Conservation (phyloP, 192 early-diverging fungal genomes). For the Lobosporangium transversale region DNA sequence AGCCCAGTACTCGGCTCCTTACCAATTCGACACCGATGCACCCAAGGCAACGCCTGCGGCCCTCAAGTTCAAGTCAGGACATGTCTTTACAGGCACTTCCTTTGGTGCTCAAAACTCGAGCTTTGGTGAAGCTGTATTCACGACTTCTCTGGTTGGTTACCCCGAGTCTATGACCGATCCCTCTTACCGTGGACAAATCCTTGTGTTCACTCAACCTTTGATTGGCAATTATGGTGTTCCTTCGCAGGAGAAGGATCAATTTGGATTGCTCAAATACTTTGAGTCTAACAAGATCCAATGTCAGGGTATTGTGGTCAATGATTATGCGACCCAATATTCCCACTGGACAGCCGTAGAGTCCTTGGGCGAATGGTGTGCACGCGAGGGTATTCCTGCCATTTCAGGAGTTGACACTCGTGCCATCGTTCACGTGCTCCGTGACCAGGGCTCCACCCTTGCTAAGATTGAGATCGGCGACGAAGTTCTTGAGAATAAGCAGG, state of each 20-base stretch:
- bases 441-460: slow-evolving; percentile 87
- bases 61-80: slow-evolving; percentile 83
- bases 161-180: slow-evolving; percentile 99
- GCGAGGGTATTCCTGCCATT: slow-evolving; percentile 90
- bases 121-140: slow-evolving; percentile 95
- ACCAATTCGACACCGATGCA: slow-evolving; percentile 42
- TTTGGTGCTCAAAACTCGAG: slow-evolving; percentile 80
- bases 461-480: slow-evolving; percentile 88
- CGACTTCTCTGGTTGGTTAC: slow-evolving; percentile 96
- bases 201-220: slow-evolving; percentile 97
- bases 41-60: slow-evolving; percentile 65
- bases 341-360: slow-evolving; percentile 92
- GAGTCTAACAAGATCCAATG: slow-evolving; percentile 96
- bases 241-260: slow-evolving; percentile 82
- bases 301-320: slow-evolving; percentile 90
- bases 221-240: slow-evolving; percentile 99
- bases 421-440: slow-evolving; percentile 96
- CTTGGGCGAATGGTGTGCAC: slow-evolving; percentile 89
- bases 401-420: slow-evolving; percentile 97
- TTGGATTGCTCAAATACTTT: slow-evolving; percentile 93
- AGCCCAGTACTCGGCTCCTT: slow-evolving; percentile 27
- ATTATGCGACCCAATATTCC: slow-evolving; percentile 90
- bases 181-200: slow-evolving; percentile 97
- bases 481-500: slow-evolving; percentile 70
- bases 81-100: slow-evolving; percentile 84